Evolutionary conservation across 2,329 filamentous ascomycete species (phyloP), one percentile per base, ranked within the genome.

Genomic region (Phaeosphaeria sp.): DNA sequence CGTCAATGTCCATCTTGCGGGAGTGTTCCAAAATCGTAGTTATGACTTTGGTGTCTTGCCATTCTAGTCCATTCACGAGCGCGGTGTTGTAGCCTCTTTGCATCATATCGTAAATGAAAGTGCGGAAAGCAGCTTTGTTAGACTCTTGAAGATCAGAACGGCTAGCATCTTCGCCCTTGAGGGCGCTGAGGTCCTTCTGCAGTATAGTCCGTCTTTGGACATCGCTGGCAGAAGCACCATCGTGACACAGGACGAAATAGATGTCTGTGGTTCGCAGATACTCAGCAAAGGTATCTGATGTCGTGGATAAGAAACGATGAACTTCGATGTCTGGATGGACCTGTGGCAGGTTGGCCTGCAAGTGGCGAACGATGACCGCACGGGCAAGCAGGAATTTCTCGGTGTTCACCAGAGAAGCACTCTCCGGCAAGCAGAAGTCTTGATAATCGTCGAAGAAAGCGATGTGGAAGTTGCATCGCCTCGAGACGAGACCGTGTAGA

Each of bases 391-490:
- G 78, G 66, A 87, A 91, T 66, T 87, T 89, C 41, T 77, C 59
- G 61, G 71, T 62, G 60, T 78, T 63, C 23, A 64, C 65, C 9
- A 69, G 50, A 23, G 73, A 56, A 3, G 75, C 72, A 48, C 69
- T 69, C 6, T 73, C 67, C 3, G 89, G 87, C 15, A 89, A 74
- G 66, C 86, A 90, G 11, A 88, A 77, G 5, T 79, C 69, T 62
- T 82, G 76, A 54, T 88, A 80, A 54, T 82, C 77, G 23, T 86
- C 80, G 67, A 93, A 90, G 78, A 91, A 93, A 17, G 87, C 78
- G 59, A 93, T 74, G 60, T 92, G 84, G 65, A 92, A 93, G 55
- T 87, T 86, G 73, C 89, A 92, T 52, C 88, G 87, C 50, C 89
- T 82, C 54, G 83, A 82, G 43, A 81, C 78, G 17, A 93, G 81